Evolutionary conservation across 1,284 basidiomycete genomes (phyloP), one percentile per base, ranked within the genome.

Genomic region (Cystobasidium sp.): DNA sequence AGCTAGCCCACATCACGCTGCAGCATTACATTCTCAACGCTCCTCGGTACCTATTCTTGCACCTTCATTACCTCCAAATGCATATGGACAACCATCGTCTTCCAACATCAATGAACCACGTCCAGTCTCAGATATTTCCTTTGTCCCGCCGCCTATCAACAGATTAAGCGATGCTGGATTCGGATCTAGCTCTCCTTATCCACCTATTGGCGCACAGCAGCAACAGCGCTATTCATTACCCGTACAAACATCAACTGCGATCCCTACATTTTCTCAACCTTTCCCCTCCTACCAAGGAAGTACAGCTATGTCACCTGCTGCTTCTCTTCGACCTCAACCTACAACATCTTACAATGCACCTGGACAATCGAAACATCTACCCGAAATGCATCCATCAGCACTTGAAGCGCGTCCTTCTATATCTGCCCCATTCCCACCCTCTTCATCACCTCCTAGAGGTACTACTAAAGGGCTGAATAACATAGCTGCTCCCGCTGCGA

Each of bases 371-470:
- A 65, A 58, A 22, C 56, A 56, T 24, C 52, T 73, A 22, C 70
- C 70, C n/a, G 70, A 73, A 53, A 73, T 73, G 70, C 70, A 65
- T 37, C 70, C 70, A 20, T 66, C 62, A 49, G 70, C 70, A 43
- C 63, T 73, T 6, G 70, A 73, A 51, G 70, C 70, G 18, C 70
- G 70, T 47, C 70, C 70, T 1, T 73, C 70, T 7, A 62, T 46
- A 20, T 73, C 70, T 14, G 70, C 70, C 8, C 70, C 70, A 6
- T 73, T 73, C 44, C 70, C 70, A 20, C 70, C 70, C 46, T 58
- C 62, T 20, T 62, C 62, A 12, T 53, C 61, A 8, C 70, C 61
- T 31, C 63, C 70, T 44, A 31, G 70, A 20, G 53, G 55, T 10
- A n/a, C 31, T 41, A 64, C 20, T 37, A 39, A 53, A 37, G 61